Evolutionary conservation across 2,329 filamentous ascomycete species (phyloP).

Genomic region (Trichoderma sp.): DNA sequence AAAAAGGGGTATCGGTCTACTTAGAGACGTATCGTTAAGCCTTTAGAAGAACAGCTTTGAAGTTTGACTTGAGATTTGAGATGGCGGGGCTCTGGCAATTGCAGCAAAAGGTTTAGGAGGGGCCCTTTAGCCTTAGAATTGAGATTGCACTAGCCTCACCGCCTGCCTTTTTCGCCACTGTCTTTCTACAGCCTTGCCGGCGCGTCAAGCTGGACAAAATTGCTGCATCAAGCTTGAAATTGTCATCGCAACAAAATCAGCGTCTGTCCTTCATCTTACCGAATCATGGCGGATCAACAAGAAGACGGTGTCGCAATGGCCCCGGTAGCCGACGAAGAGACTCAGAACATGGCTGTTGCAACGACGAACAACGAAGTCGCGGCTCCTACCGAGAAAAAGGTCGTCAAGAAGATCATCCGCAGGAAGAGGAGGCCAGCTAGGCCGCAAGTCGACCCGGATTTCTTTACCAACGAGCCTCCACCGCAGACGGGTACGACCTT

Average conservation of each 20-base stretch:
- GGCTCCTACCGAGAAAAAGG: constrained; percentile 55
- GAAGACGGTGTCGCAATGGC: constrained; percentile 29
- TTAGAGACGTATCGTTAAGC: neutral
- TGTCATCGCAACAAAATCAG: neutral
- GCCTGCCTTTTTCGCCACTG: constrained; percentile 27
- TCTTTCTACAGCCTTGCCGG: constrained; percentile 25
- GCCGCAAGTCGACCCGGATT: constrained; percentile 82
- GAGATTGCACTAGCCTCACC: constrained; percentile 25
- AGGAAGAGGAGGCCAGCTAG: constrained; percentile 88
- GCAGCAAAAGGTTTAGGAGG: constrained; percentile 6
- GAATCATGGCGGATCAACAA: constrained; percentile 33
- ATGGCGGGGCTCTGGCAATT: constrained; percentile 10
- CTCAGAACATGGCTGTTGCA: constrained; percentile 35
- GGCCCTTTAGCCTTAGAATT: neutral
- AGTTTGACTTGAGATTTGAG: neutral
- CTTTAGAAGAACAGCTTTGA: neutral
- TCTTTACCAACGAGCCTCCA: constrained; percentile 78
- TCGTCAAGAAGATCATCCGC: constrained; percentile 81
- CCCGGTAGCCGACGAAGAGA: constrained; percentile 28
- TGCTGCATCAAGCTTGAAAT: neutral
- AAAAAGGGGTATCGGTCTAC: neutral
- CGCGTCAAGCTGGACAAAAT: constrained; percentile 18
- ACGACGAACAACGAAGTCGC: constrained; percentile 45
- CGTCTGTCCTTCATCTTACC: neutral
- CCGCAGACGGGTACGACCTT: constrained; percentile 93